Percentiles rank a stretch among this genome's conserved stretches.
Evolutionary conservation across 2,329 filamentous ascomycete genomes (phyloP).

Genomic region (Ceratocystis albifundus): DNA sequence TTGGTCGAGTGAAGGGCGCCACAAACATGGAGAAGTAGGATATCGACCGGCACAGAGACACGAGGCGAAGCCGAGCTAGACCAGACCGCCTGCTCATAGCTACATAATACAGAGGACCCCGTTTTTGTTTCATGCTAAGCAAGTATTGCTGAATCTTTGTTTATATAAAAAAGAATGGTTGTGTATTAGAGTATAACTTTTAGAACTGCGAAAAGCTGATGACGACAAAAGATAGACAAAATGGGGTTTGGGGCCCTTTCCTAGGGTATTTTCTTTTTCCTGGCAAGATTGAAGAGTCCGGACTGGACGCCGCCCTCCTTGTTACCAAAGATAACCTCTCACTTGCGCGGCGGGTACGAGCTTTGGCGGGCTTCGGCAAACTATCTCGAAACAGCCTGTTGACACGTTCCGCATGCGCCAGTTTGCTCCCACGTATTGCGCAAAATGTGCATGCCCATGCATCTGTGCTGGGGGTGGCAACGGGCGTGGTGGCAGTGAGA

Average conservation of each 20-base stretch:
- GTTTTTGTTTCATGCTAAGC: background rate
- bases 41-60: background rate
- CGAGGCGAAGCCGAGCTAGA: background rate
- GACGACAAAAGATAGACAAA: too few relatives aligned
- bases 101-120: background rate
- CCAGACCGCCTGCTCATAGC: background rate
- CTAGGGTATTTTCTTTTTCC: too few relatives aligned
- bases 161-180: background rate
- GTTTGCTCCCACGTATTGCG: conserved; percentile 48
- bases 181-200: background rate
- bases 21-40: conserved; percentile 40
- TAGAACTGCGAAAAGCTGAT: too few relatives aligned
- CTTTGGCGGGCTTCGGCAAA: background rate
- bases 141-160: too few relatives aligned
- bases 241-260: too few relatives aligned
- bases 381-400: background rate
- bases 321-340: background rate
- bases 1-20: conserved; percentile 54
- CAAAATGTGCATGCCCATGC: conserved; percentile 55
- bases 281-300: too few relatives aligned
- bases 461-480: conserved; percentile 58
- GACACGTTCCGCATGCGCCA: conserved; percentile 42
- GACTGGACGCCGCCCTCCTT: background rate
- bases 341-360: background rate
- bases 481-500: conserved; percentile 65